A percentile compares a stretch with the other conserved stretches of the same genome.
Evolutionary conservation across 2,329 filamentous ascomycete species (phyloP).

Genomic region (Phaeophleospora eucalypticola): DNA sequence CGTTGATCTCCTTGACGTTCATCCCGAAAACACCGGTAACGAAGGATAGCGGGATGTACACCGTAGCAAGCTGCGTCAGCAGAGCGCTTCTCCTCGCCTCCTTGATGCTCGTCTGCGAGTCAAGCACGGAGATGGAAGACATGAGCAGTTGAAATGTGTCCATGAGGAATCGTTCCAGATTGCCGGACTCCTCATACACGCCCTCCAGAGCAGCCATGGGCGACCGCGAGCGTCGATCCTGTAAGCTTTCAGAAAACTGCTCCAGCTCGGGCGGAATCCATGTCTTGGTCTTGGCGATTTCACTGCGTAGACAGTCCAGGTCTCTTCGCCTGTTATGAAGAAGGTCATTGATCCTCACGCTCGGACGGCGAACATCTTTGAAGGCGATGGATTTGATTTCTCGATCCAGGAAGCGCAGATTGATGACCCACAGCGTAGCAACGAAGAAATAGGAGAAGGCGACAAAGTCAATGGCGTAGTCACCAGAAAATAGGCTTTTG

Average conservation of each 20-base stretch:
- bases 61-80: constrained; percentile 20
- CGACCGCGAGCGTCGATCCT: neutral
- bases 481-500: neutral
- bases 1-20: constrained; percentile 24
- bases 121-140: constrained; percentile 21
- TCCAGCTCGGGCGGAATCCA: constrained; percentile 5
- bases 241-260: neutral
- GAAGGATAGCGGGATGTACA: constrained; percentile 24
- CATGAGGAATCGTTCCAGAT: constrained; percentile 20
- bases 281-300: constrained; percentile 1
- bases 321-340: constrained; percentile 15
- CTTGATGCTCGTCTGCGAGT: constrained; percentile 16
- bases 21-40: constrained; percentile 24
- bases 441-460: constrained; percentile 6
- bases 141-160: constrained; percentile 25
- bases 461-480: neutral
- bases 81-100: constrained; percentile 13
- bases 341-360: constrained; percentile 6
- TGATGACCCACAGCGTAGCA: constrained; percentile 3
- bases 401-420: constrained; percentile 7
- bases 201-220: constrained; percentile 1
- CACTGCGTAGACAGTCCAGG: constrained; percentile 3
- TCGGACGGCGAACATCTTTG: constrained; percentile 9
- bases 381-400: constrained; percentile 15
- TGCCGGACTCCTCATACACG: constrained; percentile 8